Base-by-base conservation (phyloP, 805 yeast species). In the Dipodascopsis uninucleata region DNA sequence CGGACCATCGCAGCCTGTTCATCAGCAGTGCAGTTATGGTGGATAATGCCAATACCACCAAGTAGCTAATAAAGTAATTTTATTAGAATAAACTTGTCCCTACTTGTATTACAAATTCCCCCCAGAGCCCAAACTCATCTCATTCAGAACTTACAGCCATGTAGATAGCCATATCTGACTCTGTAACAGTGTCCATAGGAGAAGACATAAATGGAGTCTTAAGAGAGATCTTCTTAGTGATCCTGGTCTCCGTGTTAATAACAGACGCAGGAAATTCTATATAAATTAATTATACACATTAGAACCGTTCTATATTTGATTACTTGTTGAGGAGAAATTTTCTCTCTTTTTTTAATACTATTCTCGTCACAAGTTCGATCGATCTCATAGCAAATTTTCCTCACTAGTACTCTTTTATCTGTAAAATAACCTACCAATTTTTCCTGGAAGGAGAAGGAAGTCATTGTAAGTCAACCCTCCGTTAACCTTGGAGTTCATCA, bases 151-250 rank as follows among this genome's bases (percentile, higher is more conserved):
- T 6, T 48, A 52, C 53, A 58, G 98, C 97, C 97, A 93, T 89
- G 72, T 88, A 81, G 60, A 93, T 90, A 56, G 98, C 98, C 98
- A 93, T 93, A 50, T 82, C 85, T 53, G 88, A 72, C 76, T 93
- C 98, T 47, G 98, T 93, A 57, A 93, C 98, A 39, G 98, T 93
- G 72, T 93, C 98, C 98, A 93, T 93, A 59, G 98, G 98, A 61
- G 97, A 87, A 17, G 97, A 90, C 49, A 93, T 90, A 58, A 93
- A 87, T 47, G 98, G 98, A 36, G 96, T 74, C 74, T 84, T 88
- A 70, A 93, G 75, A 44, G 93, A 70, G 74, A 93, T 93, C 63
- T 82, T 84, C 74, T 84, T 89, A 64, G 98, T 90, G 69, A 93
- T 75, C 68, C 78, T 84, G 55, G 96, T 77, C 59, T 89, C 96